Conservation (phyloP, 1,139 yeast species). For the Suhomyces coccinellae region DNA sequence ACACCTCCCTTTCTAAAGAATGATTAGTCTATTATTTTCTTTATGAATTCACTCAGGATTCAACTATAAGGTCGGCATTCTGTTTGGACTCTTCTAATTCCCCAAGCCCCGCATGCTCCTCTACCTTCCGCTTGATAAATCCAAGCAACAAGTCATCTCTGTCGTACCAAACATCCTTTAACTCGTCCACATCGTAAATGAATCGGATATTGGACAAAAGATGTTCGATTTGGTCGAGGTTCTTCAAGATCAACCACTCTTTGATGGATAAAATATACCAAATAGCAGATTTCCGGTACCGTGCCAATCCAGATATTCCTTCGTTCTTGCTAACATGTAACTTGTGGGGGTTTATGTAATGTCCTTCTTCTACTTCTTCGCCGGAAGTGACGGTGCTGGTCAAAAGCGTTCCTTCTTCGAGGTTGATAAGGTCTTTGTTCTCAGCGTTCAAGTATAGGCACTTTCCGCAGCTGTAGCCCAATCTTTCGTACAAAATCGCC, state of each 20-base stretch:
- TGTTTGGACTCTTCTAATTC: not conserved
- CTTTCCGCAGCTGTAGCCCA: conserved; percentile 41
- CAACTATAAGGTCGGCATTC: not conserved
- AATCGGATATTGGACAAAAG: conserved; percentile 27
- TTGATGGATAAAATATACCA: conserved; percentile 79
- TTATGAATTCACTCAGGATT: not conserved
- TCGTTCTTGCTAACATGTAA: conserved; percentile 34
- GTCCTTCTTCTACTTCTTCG: conserved; percentile 27
- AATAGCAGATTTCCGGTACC: conserved; percentile 72
- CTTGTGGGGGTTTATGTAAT: conserved; percentile 40
- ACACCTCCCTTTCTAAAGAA: too few species aligned
- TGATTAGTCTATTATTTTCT: too few species aligned
- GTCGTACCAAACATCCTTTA: conserved; percentile 37
- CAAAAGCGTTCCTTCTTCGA: conserved; percentile 10
- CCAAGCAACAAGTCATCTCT: conserved; percentile 36
- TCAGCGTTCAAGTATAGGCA: conserved; percentile 24
- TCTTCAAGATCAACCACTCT: conserved; percentile 56
- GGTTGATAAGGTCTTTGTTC: conserved; percentile 15
- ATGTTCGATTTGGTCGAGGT: conserved; percentile 26
- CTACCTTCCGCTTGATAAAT: conserved; percentile 24
- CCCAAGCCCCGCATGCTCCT: not conserved
- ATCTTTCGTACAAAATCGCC: conserved; percentile 41
- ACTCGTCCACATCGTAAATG: conserved; percentile 23
- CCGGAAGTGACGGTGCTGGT: conserved; percentile 1
- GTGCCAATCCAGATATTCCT: conserved; percentile 51